phyloP scores from a whole-genome alignment of 495 filamentous ascomycete genomes.

The Hypoxylon crocopeplum region DNA sequence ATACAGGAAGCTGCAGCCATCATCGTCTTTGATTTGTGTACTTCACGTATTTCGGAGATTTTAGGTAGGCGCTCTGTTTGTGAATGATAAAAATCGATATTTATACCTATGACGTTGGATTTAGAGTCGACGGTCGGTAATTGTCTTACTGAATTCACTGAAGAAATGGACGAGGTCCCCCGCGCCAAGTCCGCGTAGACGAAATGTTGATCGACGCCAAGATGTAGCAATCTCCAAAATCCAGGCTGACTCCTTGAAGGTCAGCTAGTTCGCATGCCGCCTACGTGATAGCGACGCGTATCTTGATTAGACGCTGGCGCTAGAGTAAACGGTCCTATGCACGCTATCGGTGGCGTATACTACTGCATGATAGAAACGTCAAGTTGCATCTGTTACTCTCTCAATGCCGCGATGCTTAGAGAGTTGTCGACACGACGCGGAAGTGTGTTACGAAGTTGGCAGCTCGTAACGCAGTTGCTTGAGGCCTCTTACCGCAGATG shows the following conservation, averaged over 20 bases:
- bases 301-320: not conserved
- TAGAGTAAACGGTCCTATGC: not conserved
- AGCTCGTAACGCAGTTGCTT: constrained; percentile 13
- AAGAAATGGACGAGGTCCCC: not conserved
- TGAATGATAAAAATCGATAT: no score
- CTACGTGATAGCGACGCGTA: constrained; percentile 4
- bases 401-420: not conserved
- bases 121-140: no score
- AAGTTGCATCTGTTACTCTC: constrained; percentile 13
- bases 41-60: no score
- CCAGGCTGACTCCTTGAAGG: not conserved
- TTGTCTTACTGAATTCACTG: no score
- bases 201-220: constrained; percentile 1
- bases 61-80: no score
- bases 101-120: not conserved
- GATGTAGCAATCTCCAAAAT: not conserved
- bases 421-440: constrained; percentile 2
- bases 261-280: constrained; percentile 8
- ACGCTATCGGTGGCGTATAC: constrained; percentile 2
- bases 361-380: constrained; percentile 4
- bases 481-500: not conserved
- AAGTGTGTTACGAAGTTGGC: constrained; percentile 21
- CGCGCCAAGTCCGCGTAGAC: not conserved
- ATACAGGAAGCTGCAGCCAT: no score
- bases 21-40: no score